Evolutionary conservation across 257 asterid species (phyloP).

Genomic region (Solanum tarijense): DNA sequence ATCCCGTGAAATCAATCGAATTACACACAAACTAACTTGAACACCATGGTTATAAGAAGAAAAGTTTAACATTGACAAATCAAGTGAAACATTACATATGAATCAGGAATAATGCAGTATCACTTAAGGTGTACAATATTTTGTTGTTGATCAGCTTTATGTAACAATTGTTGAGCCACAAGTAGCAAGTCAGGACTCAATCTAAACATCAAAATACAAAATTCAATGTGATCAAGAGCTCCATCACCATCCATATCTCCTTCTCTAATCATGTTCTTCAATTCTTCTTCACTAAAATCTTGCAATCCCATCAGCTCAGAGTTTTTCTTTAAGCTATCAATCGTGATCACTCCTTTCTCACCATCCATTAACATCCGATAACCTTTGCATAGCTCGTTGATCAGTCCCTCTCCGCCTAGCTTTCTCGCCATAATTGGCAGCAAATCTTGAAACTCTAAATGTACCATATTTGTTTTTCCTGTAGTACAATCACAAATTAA

Average conservation of each 20-base stretch:
- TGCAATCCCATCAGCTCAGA: slow-evolving; percentile 10
- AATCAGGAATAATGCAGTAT: background rate
- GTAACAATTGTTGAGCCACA: background rate
- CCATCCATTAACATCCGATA: slow-evolving; percentile 3
- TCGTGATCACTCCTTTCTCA: slow-evolving; percentile 4
- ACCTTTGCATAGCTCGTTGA: slow-evolving; percentile 7
- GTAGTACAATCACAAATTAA: background rate
- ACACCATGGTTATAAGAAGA: background rate
- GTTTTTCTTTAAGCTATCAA: slow-evolving; percentile 15
- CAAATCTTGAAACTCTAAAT: slow-evolving; percentile 9
- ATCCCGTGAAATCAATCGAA: background rate
- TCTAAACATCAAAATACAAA: slow-evolving; percentile 19
- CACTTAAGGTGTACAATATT: background rate
- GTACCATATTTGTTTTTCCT: background rate
- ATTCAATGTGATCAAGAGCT: slow-evolving; percentile 11
- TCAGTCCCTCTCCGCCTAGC: slow-evolving; percentile 12
- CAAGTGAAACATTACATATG: background rate
- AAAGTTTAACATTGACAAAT: background rate
- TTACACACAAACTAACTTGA: background rate
- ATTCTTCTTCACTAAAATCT: slow-evolving; percentile 6
- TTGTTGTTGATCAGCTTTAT: background rate
- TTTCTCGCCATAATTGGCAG: slow-evolving; percentile 6
- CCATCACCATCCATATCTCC: slow-evolving; percentile 17
- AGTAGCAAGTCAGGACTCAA: slow-evolving; percentile 12
- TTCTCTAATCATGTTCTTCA: slow-evolving; percentile 3